Evolutionary conservation across 116 monocot genomes (phyloP).

Genomic region (Cymodocea nodosa): DNA sequence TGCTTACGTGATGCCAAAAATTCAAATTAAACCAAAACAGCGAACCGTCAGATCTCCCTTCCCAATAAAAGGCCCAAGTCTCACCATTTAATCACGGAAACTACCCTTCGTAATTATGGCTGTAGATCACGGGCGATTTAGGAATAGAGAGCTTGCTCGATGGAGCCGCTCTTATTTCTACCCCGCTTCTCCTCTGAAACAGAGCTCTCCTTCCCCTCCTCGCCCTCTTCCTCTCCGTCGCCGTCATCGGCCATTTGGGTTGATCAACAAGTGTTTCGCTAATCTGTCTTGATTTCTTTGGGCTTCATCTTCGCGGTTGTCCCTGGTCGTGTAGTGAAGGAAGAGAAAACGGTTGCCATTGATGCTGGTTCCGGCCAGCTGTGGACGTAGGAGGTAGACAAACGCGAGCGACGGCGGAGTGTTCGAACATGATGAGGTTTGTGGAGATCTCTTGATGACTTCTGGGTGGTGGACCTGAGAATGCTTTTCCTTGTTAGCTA

Average conservation of each 20-base stretch:
- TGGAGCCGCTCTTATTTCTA: constrained; percentile 8
- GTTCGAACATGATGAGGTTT: constrained; percentile 12
- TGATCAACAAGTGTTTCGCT: neutral
- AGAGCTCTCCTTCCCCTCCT: neutral
- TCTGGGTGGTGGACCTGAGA: neutral
- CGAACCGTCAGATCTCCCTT: too few species aligned
- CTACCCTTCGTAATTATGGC: neutral
- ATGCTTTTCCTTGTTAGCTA: neutral
- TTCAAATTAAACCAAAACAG: too few species aligned
- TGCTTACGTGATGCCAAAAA: too few species aligned
- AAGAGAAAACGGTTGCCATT: neutral
- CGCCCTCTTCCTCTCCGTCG: neutral
- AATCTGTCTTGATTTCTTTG: neutral
- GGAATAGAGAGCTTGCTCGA: neutral
- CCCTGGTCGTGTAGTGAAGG: neutral
- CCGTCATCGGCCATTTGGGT: neutral
- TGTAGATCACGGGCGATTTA: neutral
- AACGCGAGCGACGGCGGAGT: neutral
- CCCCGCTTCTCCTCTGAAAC: neutral
- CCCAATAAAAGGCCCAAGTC: neutral
- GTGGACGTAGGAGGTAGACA: neutral
- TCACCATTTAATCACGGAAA: neutral
- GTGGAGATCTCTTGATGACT: neutral
- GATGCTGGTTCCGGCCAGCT: neutral
- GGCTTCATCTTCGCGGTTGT: neutral